phyloP scores from a whole-genome alignment of 2,329 filamentous ascomycete genomes.

The Fusarium tanahbumbuense region DNA sequence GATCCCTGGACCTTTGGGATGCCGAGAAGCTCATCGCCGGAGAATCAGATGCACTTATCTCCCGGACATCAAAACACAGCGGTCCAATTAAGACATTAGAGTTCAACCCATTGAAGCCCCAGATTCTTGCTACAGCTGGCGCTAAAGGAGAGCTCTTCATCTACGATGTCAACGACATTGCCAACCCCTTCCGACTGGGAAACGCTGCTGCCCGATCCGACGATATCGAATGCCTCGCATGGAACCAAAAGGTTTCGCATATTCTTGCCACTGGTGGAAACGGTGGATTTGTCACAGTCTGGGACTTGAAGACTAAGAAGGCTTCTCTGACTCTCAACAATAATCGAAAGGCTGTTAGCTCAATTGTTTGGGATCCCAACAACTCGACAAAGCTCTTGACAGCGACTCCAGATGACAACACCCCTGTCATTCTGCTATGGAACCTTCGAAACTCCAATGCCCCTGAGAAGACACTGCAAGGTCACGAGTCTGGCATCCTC shows the following conservation, averaged over 20 bases:
- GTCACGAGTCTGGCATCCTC: conserved; percentile 93
- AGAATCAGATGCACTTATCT: conserved; percentile 79
- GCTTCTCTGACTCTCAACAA: conserved; percentile 96
- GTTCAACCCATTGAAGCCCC: conserved; percentile 93
- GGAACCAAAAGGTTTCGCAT: conserved; percentile 98
- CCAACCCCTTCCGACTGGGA: conserved; percentile 88
- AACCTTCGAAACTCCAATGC: conserved; percentile 96
- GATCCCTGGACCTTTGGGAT: conserved; percentile 93
- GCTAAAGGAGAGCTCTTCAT: conserved; percentile 97
- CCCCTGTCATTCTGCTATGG: conserved; percentile 91
- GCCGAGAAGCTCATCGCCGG: conserved; percentile 74
- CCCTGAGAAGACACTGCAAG: conserved; percentile 86
- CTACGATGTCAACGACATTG: conserved; percentile 91
- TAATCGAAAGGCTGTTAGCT: conserved; percentile 91
- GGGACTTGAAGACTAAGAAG: conserved; percentile 98
- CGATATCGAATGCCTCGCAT: conserved; percentile 95
- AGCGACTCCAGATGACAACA: conserved; percentile 87
- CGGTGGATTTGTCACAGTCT: conserved; percentile 96
- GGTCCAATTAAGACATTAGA: conserved; percentile 94
- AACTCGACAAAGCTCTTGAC: conserved; percentile 95
- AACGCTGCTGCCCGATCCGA: conserved; percentile 89
- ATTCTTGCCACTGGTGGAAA: conserved; percentile 94
- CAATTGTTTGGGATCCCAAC: conserved; percentile 97
- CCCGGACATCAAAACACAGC: conserved; percentile 87
- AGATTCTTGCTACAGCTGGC: conserved; percentile 91